Percentiles rank a stretch among this genome's conserved stretches.
Evolutionary conservation across 306 rosid species (phyloP).

Genomic region (Malus sieversii): DNA sequence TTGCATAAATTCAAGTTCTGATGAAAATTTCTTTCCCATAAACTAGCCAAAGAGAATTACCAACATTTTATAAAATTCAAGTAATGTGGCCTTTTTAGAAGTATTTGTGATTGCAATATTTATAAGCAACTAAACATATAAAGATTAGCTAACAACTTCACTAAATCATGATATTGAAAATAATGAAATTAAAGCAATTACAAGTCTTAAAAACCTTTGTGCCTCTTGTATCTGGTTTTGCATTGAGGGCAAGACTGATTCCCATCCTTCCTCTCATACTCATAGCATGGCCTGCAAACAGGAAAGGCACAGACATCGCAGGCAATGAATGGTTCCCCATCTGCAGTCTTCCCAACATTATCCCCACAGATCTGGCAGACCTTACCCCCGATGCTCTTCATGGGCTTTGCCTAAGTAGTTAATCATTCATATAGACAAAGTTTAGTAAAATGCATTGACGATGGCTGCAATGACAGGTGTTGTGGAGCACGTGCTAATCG

Average conservation of each 20-base stretch:
- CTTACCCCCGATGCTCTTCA: slow-evolving; percentile 46
- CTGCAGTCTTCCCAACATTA: slow-evolving; percentile 57
- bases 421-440: not conserved
- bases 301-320: slow-evolving; percentile 82
- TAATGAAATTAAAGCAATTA: not conserved
- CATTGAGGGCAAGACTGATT: slow-evolving; percentile 95
- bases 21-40: not conserved
- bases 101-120: not conserved
- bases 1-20: not conserved
- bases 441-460: not conserved
- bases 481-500: not conserved
- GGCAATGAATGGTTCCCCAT: slow-evolving; percentile 66
- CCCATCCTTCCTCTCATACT: slow-evolving; percentile 96
- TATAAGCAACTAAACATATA: not conserved
- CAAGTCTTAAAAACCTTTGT: slow-evolving; percentile 44
- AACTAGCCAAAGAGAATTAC: not conserved
- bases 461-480: not conserved
- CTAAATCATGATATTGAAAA: not conserved
- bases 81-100: not conserved
- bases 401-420: slow-evolving; percentile 46
- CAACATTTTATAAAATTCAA: not conserved
- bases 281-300: slow-evolving; percentile 91
- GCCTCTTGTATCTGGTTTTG: slow-evolving; percentile 81
- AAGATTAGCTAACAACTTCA: not conserved
- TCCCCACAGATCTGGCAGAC: slow-evolving; percentile 96